These are phyloP conservation scores for Hypoxylon cercidicola DNA, from an alignment of 495 filamentous ascomycete genomes.

Conservation along the genomic window DNA sequence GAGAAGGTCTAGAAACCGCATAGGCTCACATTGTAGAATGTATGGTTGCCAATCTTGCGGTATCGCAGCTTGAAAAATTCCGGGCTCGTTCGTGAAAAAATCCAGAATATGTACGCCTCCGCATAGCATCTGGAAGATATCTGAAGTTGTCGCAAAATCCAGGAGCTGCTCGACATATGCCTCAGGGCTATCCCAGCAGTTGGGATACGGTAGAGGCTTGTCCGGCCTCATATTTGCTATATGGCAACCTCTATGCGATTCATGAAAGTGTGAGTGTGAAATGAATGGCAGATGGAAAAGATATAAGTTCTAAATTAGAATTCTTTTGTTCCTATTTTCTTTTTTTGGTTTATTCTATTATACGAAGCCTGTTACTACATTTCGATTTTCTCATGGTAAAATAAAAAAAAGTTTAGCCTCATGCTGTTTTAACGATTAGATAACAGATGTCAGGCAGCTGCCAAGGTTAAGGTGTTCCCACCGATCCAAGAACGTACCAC, in stretches of 20 bases:
- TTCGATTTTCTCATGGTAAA: background rate
- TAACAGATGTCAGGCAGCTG: constrained; percentile 14
- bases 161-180: constrained; percentile 83
- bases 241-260: background rate
- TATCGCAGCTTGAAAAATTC: constrained; percentile 76
- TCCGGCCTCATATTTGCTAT: constrained; percentile 48
- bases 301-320: background rate
- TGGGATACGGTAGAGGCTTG: constrained; percentile 56
- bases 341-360: background rate
- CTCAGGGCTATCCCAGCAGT: constrained; percentile 62
- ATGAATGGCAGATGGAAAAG: background rate
- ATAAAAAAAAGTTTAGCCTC: background rate
- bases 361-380: background rate
- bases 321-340: background rate
- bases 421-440: background rate
- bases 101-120: constrained; percentile 96
- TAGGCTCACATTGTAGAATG: constrained; percentile 73
- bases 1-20: constrained; percentile 80
- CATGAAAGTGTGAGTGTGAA: constrained; percentile 14
- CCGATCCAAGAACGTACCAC: constrained; percentile 15
- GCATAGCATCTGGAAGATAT: constrained; percentile 86
- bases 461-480: constrained; percentile 6
- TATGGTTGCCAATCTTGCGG: constrained; percentile 83
- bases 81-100: constrained; percentile 87
- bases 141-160: constrained; percentile 75